A percentile compares a stretch with the other conserved stretches of the same genome.
These are phyloP conservation scores for Dujonia santamariae DNA, from an alignment of 1,139 yeast genomes.

Conservation along the genomic window DNA sequence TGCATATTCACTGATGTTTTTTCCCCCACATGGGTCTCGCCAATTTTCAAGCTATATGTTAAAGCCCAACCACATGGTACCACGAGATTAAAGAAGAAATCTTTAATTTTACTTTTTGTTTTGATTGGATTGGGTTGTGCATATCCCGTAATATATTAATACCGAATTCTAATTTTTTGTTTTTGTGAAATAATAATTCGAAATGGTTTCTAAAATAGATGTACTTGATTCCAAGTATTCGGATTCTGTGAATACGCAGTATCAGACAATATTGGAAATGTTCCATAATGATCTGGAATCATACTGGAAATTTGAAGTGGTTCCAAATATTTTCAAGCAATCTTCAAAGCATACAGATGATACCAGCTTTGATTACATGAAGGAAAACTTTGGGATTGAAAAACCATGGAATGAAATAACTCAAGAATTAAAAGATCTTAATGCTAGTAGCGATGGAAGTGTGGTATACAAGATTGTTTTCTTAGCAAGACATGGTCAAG, in stretches of 20 bases:
- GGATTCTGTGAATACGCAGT: constrained; percentile 13
- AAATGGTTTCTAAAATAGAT: constrained; percentile 3
- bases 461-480: constrained; percentile 37
- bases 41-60: no score
- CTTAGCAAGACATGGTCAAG: constrained; percentile 48
- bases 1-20: no score
- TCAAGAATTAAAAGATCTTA: constrained; percentile 24
- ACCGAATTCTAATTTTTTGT: no score
- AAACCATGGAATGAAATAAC: constrained; percentile 32
- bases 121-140: no score
- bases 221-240: constrained; percentile 1
- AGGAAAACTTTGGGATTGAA: constrained; percentile 37
- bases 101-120: no score
- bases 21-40: no score
- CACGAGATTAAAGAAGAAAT: no score
- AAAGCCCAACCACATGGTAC: no score
- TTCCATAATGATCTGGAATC: constrained; percentile 7
- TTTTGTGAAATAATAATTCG: no score
- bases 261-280: constrained; percentile 12
- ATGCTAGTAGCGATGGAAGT: constrained; percentile 18
- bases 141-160: no score
- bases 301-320: constrained; percentile 37
- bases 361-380: constrained; percentile 32
- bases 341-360: constrained; percentile 37
- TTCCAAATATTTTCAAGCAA: constrained; percentile 38